Percentiles rank a stretch among this genome's conserved stretches.
Evolutionary conservation across 768 basidiomycete species (phyloP).

Genomic region (Kwoniella dejecticola): DNA sequence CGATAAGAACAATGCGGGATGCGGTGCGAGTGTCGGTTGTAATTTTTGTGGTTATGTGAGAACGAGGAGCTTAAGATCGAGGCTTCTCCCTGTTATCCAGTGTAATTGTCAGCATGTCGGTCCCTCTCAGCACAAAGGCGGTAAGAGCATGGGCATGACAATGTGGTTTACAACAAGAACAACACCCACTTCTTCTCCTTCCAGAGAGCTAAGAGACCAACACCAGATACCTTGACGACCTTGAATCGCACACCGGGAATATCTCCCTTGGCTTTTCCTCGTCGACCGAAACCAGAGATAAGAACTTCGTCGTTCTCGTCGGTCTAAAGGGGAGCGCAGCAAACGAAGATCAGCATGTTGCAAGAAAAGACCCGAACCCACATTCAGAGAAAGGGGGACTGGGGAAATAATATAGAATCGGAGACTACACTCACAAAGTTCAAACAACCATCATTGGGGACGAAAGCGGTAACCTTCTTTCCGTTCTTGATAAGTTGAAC

Average conservation of each 20-base stretch:
- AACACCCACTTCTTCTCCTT: constrained; percentile 86
- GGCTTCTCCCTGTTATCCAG: constrained; percentile 48
- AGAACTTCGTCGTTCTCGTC: constrained; percentile 99
- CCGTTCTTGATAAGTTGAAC: constrained; percentile 99
- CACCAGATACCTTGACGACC: constrained; percentile 98
- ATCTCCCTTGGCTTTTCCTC: constrained; percentile 99
- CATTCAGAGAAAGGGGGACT: too few species aligned
- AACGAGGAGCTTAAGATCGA: constrained; percentile 37
- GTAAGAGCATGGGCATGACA: too few species aligned
- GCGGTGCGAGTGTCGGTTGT: too few species aligned
- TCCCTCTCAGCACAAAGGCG: not conserved
- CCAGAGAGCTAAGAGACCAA: constrained; percentile 96
- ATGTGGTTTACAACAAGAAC: too few species aligned
- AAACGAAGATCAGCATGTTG: too few species aligned
- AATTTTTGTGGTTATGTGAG: not conserved
- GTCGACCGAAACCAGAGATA: constrained; percentile 99
- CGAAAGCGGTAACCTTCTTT: constrained; percentile 99
- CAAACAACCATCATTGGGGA: constrained; percentile 63
- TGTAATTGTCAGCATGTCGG: constrained; percentile 22
- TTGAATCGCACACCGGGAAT: constrained; percentile 99
- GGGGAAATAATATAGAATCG: too few species aligned
- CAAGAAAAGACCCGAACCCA: too few species aligned
- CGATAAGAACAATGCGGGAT: constrained; percentile 19
- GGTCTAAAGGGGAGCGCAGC: too few species aligned
- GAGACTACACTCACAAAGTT: constrained; percentile 55